Evolutionary conservation across 208 protist species (phyloP).

Genomic region (Crithidia bombi): DNA sequence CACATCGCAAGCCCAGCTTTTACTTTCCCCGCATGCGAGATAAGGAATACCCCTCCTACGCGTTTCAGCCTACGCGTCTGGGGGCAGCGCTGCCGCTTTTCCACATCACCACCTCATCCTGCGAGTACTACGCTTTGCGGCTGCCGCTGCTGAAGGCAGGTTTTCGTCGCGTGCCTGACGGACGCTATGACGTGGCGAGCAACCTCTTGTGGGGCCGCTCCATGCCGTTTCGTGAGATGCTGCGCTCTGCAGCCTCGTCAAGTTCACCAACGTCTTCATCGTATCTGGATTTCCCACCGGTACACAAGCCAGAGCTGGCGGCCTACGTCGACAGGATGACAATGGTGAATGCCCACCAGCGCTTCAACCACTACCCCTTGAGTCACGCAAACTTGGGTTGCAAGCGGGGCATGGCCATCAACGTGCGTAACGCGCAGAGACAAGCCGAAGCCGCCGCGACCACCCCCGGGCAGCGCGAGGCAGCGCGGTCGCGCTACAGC

Average conservation of each 20-base stretch:
- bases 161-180: constrained; percentile 62
- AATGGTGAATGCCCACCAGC: constrained; percentile 43
- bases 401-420: constrained; percentile 81
- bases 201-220: constrained; percentile 85
- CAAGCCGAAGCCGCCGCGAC: constrained; percentile 8
- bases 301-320: constrained; percentile 18
- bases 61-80: constrained; percentile 44
- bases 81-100: constrained; percentile 77
- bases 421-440: constrained; percentile 38
- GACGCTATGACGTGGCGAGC: constrained; percentile 32
- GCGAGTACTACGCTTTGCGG: constrained; percentile 97
- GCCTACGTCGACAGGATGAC: constrained; percentile 18
- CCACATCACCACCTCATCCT: constrained; percentile 73
- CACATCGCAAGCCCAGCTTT: constrained; percentile 75
- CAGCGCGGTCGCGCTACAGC: constrained; percentile 36
- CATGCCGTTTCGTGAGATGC: constrained; percentile 48
- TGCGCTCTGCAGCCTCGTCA: not conserved
- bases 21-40: constrained; percentile 83
- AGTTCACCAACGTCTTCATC: constrained; percentile 10
- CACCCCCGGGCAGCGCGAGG: constrained; percentile 5
- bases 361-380: constrained; percentile 89
- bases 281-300: constrained; percentile 9
- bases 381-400: constrained; percentile 84
- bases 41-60: not conserved
- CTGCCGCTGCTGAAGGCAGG: constrained; percentile 88